Percentiles rank a stretch among this genome's conserved stretches.
These are phyloP conservation scores for Wickerhamomyces sp. DNA, from an alignment of 1,139 yeast species.

Conservation along the genomic window DNA sequence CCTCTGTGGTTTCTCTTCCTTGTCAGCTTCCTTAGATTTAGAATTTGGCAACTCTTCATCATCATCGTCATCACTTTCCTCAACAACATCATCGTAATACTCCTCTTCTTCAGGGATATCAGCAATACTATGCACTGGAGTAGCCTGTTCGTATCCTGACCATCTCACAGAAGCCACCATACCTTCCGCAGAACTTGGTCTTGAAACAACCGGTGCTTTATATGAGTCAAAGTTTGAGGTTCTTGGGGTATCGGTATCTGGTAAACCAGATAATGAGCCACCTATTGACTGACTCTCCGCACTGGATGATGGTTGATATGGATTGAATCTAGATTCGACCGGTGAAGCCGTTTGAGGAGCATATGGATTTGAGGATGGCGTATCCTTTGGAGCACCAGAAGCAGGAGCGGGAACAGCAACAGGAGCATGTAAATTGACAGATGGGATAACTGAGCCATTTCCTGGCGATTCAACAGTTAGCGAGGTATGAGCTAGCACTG, in stretches of 20 bases:
- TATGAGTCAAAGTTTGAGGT: constrained; percentile 12
- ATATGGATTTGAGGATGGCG: constrained; percentile 2
- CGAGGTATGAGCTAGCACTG: background rate
- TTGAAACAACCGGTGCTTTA: constrained; percentile 11
- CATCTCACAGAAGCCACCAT: constrained; percentile 12
- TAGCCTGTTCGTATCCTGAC: constrained; percentile 21
- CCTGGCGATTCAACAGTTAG: background rate
- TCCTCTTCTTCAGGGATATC: constrained; percentile 22
- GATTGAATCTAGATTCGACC: constrained; percentile 13
- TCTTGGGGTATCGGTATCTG: constrained; percentile 3
- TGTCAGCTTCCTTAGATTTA: too few species aligned
- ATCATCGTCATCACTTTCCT: constrained; percentile 35
- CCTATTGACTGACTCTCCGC: constrained; percentile 5
- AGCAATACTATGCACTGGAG: constrained; percentile 14
- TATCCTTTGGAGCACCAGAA: background rate
- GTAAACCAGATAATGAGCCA: constrained; percentile 2
- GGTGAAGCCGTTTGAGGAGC: constrained; percentile 2
- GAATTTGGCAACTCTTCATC: constrained; percentile 27
- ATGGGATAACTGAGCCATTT: constrained; percentile 1
- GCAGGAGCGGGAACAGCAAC: background rate
- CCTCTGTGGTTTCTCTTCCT: constrained; percentile 17
- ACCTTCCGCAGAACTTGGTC: background rate
- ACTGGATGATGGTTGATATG: constrained; percentile 13
- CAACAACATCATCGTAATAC: constrained; percentile 40
- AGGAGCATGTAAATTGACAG: background rate